Evolutionary conservation across 1,284 basidiomycete species (phyloP), one percentile per base, ranked within the genome.

Genomic region (Athelia sp.): DNA sequence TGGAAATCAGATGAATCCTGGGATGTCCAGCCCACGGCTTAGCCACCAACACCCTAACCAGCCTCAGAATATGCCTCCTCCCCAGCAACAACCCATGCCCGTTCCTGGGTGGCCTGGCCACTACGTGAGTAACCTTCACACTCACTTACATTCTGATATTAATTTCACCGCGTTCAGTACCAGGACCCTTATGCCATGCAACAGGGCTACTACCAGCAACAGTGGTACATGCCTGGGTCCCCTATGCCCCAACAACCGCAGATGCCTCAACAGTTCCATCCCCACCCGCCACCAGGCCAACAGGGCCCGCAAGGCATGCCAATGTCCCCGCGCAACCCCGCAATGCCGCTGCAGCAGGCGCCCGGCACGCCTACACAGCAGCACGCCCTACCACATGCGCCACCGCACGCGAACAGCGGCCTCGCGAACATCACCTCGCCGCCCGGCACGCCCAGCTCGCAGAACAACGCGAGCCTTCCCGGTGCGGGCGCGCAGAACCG

Each of bases 391-490:
- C 79, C 79, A 57, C 73, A 74, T 3, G 73, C 75, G 13, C 73
- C 78, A 1, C 69, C 73, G 4, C 71, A 77, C 18, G 67, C 77
- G 14, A 22, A 44, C 43, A 69, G 64, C 40, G 76, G 67, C 49
- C 72, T 80, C 14, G 68, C 67, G 48, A 68, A 68, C 36, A 59
- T 85, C 4, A 74, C 81, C 2, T 83, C 85, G 0, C 82, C 85
- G 1, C 84, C 86, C n/a, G 73, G 83, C 3, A 86, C 86, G 2
- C 82, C 84, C 2, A 75, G 80, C 1, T 67, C 78, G 0, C 56
- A 74, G 6, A 64, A 68, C n/a, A 67, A 65, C 23, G 67, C 74
- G 9, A 40, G 6, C 19, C 36, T 40, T n/a, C 36, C 36, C 15
- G 36, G 36, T 6, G 9, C 36, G 6, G 15, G 15, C 19, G 6